These are phyloP conservation scores for Jacaranda copaia DNA, from an alignment of 257 asterid species.

Conservation along the genomic window DNA sequence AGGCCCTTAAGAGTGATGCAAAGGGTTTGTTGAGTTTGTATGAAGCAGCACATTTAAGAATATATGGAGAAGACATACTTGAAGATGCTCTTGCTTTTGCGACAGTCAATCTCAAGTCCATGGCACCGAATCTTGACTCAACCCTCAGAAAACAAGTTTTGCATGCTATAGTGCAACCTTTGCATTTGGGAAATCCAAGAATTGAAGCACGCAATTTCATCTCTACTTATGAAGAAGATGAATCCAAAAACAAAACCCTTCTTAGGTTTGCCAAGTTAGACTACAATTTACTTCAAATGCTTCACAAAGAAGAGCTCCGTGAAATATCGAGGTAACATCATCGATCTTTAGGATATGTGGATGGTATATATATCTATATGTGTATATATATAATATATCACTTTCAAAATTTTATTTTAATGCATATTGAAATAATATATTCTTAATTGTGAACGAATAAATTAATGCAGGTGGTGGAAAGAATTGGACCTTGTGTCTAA, in stretches of 20 bases:
- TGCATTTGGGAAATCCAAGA: conserved; percentile 36
- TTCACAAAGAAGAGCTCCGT: conserved; percentile 38
- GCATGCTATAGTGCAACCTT: conserved; percentile 38
- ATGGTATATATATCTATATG: no score
- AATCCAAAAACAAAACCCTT: conserved; percentile 16
- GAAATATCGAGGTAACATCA: conserved; percentile 31
- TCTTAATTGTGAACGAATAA: background rate
- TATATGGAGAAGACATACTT: conserved; percentile 28
- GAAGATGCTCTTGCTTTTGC: conserved; percentile 32
- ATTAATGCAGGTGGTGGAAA: conserved; percentile 31
- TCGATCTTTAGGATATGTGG: background rate
- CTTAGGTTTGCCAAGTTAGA: conserved; percentile 45
- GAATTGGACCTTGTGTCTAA: background rate
- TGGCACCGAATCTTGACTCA: background rate
- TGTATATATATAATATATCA: no score
- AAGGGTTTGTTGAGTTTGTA: conserved; percentile 30
- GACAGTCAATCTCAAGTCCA: conserved; percentile 15
- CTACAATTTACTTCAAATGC: conserved; percentile 32
- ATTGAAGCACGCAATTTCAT: conserved; percentile 31
- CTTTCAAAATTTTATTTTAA: no score
- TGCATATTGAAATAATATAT: background rate
- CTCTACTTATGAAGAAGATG: conserved; percentile 35
- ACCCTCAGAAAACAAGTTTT: conserved; percentile 23
- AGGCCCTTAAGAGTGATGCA: conserved; percentile 14
- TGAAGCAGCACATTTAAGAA: conserved; percentile 33